Evolutionary conservation across 345 rosid species (phyloP).

Genomic region (Gossypium longicalyx): DNA sequence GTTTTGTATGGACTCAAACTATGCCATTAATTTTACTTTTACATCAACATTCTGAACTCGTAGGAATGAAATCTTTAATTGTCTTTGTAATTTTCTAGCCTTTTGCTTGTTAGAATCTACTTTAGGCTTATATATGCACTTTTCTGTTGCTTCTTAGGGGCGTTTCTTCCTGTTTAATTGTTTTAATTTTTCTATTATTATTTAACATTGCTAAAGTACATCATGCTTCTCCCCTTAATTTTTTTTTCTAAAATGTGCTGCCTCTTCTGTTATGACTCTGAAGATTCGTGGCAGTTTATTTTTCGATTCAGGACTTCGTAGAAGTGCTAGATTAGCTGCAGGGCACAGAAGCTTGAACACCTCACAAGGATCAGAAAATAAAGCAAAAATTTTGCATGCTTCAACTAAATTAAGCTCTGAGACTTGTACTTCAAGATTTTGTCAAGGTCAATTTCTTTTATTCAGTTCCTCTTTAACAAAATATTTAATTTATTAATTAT

Average conservation of each 20-base stretch:
- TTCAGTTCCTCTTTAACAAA: neutral
- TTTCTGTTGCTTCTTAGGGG: neutral
- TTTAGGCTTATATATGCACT: neutral
- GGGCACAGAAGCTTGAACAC: slow-evolving; percentile 41
- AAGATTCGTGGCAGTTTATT: slow-evolving; percentile 58
- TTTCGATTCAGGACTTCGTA: slow-evolving; percentile 67
- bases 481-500: neutral
- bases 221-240: neutral
- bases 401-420: slow-evolving; percentile 39
- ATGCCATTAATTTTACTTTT: neutral
- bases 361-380: slow-evolving; percentile 44
- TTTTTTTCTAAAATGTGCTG: slow-evolving; percentile 7
- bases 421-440: slow-evolving; percentile 56
- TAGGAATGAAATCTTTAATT: neutral
- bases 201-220: neutral
- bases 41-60: neutral
- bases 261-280: slow-evolving; percentile 18
- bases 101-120: neutral
- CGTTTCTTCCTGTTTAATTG: neutral
- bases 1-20: neutral
- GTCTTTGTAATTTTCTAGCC: neutral
- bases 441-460: slow-evolving; percentile 49
- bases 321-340: slow-evolving; percentile 77
- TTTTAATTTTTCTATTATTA: neutral
- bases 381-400: slow-evolving; percentile 28